phyloP scores from a whole-genome alignment of 257 asterid species.

The Solanum etuberosum region DNA sequence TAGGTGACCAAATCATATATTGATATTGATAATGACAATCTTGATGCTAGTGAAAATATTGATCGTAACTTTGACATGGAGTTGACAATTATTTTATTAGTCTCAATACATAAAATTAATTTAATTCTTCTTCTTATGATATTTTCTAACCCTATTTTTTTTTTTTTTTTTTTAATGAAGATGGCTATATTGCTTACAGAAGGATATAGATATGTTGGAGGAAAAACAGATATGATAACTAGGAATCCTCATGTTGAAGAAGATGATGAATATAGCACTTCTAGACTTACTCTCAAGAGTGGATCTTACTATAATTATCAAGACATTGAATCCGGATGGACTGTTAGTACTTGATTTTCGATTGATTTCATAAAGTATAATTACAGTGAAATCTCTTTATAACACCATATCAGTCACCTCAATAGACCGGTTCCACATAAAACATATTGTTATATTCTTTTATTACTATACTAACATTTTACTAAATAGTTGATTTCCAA shows the following conservation, averaged over 20 bases:
- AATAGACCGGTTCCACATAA: too few relatives aligned
- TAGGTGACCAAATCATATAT: background rate
- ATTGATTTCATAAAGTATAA: too few relatives aligned
- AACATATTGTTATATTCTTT: background rate
- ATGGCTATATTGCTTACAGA: constrained; percentile 37
- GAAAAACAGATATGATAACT: constrained; percentile 47
- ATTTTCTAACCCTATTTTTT: background rate
- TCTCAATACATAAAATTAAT: background rate
- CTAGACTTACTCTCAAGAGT: constrained; percentile 33
- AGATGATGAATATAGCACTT: constrained; percentile 54
- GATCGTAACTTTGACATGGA: too few relatives aligned
- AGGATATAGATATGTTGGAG: constrained; percentile 53
- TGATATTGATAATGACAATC: background rate
- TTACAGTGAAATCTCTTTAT: background rate
- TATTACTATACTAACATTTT: background rate
- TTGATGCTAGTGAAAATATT: background rate
- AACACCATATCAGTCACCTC: fast-evolving
- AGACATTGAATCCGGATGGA: constrained; percentile 59
- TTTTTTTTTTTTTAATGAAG: background rate
- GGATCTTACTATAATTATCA: constrained; percentile 33
- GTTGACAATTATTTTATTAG: background rate
- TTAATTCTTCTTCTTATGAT: too few relatives aligned
- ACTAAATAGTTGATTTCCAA: background rate
- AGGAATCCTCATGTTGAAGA: constrained; percentile 42
- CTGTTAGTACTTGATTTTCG: constrained; percentile 21